Evolutionary conservation across 768 basidiomycete species (phyloP).

Genomic region (Russula vinacea): DNA sequence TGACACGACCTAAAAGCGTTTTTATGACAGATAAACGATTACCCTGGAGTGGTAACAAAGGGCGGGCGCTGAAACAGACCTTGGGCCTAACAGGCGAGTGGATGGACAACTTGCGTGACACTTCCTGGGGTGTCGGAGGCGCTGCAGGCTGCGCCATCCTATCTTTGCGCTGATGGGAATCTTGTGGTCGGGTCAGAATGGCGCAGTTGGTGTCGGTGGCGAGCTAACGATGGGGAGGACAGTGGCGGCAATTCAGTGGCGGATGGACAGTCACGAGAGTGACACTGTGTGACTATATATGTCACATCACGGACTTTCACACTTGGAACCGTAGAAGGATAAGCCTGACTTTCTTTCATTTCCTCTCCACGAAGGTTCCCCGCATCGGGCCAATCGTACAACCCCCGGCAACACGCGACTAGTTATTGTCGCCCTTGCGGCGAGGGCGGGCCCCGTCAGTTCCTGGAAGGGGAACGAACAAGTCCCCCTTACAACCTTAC

Average conservation of each 20-base stretch:
- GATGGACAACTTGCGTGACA: conserved; percentile 79
- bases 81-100: conserved; percentile 56
- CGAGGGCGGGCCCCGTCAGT: conserved; percentile 1
- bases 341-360: not conserved
- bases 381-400: conserved; percentile 20
- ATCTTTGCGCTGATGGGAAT: not conserved
- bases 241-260: conserved; percentile 8
- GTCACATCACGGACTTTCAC: not conserved
- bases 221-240: conserved; percentile 16
- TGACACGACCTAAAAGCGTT: conserved; percentile 33
- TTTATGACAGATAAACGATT: not conserved
- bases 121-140: conserved; percentile 83
- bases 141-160: conserved; percentile 38
- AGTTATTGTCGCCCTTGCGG: conserved; percentile 3
- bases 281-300: conserved; percentile 7
- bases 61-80: conserved; percentile 29
- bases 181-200: not conserved
- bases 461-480: conserved; percentile 16
- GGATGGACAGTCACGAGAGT: conserved; percentile 5
- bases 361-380: conserved; percentile 15
- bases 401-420: not conserved
- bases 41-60: conserved; percentile 3
- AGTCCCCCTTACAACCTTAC: conserved; percentile 1
- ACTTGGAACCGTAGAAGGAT: not conserved
- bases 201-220: conserved; percentile 2